Percentiles rank a stretch among this genome's conserved stretches.
Conservation (phyloP, 2,329 filamentous ascomycete species). For the Ophioceras dolichostomum region DNA sequence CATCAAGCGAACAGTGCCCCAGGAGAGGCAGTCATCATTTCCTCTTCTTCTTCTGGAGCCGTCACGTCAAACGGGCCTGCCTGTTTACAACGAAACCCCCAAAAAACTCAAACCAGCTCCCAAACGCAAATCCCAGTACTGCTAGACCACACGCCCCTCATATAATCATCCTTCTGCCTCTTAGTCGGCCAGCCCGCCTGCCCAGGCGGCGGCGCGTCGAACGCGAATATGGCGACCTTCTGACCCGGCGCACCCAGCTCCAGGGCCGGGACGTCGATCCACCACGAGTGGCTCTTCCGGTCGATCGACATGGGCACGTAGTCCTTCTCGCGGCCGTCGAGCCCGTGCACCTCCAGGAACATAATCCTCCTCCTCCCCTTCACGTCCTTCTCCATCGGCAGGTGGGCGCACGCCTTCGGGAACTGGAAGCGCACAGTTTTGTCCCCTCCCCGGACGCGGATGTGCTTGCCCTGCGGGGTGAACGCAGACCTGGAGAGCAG, state of each 20-base stretch:
- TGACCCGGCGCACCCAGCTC: constrained; percentile 60
- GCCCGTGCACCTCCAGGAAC: constrained; percentile 53
- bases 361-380: constrained; percentile 58
- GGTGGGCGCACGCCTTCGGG: constrained; percentile 68
- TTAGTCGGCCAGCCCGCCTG: too few species aligned
- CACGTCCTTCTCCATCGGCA: constrained; percentile 59
- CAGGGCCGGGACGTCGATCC: constrained; percentile 57
- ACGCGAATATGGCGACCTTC: constrained; percentile 49
- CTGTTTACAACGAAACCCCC: too few species aligned
- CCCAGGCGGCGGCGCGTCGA: constrained; percentile 39
- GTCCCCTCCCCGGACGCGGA: constrained; percentile 42
- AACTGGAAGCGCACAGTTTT: constrained; percentile 66
- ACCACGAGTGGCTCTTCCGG: constrained; percentile 71
- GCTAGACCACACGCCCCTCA: too few species aligned
- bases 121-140: constrained; percentile 33
- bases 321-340: constrained; percentile 56
- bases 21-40: too few species aligned
- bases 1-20: too few species aligned
- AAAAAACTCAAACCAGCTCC: constrained; percentile 36
- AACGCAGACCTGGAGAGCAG: constrained; percentile 47
- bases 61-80: too few species aligned
- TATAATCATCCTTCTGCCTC: too few species aligned
- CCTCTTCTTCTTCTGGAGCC: too few species aligned
- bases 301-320: constrained; percentile 56
- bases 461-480: constrained; percentile 43